phyloP scores from a whole-genome alignment of 2,329 filamentous ascomycete species.

The Penicillium sumatraense region DNA sequence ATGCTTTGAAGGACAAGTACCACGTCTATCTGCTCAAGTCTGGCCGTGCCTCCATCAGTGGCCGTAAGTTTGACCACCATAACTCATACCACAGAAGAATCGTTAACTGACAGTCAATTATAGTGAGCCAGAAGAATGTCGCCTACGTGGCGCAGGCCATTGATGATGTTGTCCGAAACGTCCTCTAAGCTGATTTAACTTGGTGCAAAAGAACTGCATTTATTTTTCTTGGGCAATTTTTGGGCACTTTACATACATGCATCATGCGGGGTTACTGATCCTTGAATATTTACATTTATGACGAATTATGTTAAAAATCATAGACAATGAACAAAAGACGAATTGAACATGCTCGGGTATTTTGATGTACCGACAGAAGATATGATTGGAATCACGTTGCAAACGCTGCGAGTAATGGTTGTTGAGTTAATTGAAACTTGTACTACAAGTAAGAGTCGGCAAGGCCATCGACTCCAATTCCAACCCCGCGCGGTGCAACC shows the following conservation, averaged over 20 bases:
- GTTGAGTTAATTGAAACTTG: too few relatives aligned
- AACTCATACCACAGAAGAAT: neutral
- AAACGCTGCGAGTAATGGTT: too few relatives aligned
- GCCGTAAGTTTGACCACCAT: slow-evolving; percentile 33
- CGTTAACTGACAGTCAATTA: neutral
- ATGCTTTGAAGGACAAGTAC: slow-evolving; percentile 45
- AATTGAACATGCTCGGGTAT: neutral
- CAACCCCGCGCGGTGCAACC: neutral
- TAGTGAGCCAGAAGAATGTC: slow-evolving; percentile 47
- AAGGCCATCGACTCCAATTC: neutral
- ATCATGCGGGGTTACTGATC: slow-evolving; percentile 14
- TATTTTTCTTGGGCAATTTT: neutral
- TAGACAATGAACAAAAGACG: slow-evolving; percentile 14
- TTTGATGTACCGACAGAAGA: too few relatives aligned
- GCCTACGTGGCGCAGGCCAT: slow-evolving; percentile 45
- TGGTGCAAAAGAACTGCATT: neutral
- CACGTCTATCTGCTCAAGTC: slow-evolving; percentile 50
- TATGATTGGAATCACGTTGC: neutral
- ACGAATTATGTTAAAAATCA: slow-evolving; percentile 28
- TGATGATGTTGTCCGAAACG: slow-evolving; percentile 43
- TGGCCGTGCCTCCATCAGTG: slow-evolving; percentile 45
- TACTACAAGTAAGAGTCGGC: too few relatives aligned
- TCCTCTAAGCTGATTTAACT: slow-evolving; percentile 26
- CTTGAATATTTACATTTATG: too few relatives aligned
- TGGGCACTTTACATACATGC: slow-evolving; percentile 9